Evolutionary conservation across 768 basidiomycete species (phyloP), one percentile per base, ranked within the genome.

Genomic region (Xanthoconium stramineum): DNA sequence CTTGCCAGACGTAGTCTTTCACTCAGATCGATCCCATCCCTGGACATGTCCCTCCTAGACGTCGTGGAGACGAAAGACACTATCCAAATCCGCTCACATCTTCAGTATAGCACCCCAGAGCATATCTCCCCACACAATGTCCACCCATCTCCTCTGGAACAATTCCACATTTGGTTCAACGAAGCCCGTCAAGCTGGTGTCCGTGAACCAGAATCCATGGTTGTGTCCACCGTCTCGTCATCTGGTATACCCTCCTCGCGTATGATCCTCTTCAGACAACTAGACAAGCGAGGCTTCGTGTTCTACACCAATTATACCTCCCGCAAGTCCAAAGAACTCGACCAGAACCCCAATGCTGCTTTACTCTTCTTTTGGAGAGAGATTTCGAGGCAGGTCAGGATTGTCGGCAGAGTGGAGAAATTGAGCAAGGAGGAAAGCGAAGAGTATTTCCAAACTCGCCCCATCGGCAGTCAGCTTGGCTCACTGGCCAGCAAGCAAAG

Each of bases 281-380:
- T 92, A 64, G 97, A 98, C 76, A 66, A 79, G 32, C 83, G 78
- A 52, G 97, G 97, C 49, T 98, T 98, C 76, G 83, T 96, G 55
- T 97, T 98, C 76, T 99, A 83, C 80, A 98, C 96, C 33, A 99
- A 99, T 74, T 98, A 98, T 76, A 82, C 85, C 39, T 96, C 94
- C 12, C 84, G 95, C 61, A 99, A 98, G 75, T 94, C 92, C 4
- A 68, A 74, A 40, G 97, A 98, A 70, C 80, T 98, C 30, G 55
- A 72, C 7, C 79, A 75, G 38, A 94, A 94, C 67, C 91, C 91
- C 0, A 76, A 86, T 68, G 94, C 89, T 6, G 85, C 91, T 1
- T 75, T 96, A 19, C 85, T 86, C 11, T 91, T 98, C 65, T 97
- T 95, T 76, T 98, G 96, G 97, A 75, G 83, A 50, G 93, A 94